phyloP scores from a whole-genome alignment of 176 grass and related monocot species.

The Eremochloa ophiuroides region DNA sequence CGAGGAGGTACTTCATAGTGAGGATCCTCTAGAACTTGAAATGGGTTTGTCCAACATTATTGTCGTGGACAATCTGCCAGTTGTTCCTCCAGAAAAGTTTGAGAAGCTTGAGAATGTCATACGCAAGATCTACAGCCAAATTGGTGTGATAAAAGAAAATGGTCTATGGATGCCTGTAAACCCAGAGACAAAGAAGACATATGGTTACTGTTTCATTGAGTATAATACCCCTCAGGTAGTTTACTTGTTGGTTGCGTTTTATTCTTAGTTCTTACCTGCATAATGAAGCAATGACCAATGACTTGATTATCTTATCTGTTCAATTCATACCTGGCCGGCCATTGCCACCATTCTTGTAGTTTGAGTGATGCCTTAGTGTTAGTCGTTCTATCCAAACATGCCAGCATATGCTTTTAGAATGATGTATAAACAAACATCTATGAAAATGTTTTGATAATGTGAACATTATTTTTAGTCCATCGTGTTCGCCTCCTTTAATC shows the following conservation, averaged over 20 bases:
- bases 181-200: constrained; percentile 66
- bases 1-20: constrained; percentile 58
- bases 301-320: neutral
- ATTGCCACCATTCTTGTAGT: neutral
- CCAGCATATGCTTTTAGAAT: too few species aligned
- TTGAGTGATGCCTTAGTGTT: neutral
- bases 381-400: neutral
- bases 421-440: too few species aligned
- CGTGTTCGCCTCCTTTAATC: too few species aligned
- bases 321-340: neutral
- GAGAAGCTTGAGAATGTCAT: constrained; percentile 80
- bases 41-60: constrained; percentile 59
- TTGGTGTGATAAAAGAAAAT: constrained; percentile 70
- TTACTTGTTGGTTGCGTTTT: neutral
- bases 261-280: neutral
- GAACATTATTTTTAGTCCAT: too few species aligned
- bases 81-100: constrained; percentile 80
- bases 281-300: neutral
- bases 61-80: constrained; percentile 75
- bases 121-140: constrained; percentile 80
- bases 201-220: constrained; percentile 87
- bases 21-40: constrained; percentile 70
- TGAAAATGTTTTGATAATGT: too few species aligned
- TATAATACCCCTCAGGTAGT: constrained; percentile 75
- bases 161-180: constrained; percentile 88